Base-by-base conservation (phyloP, 2,329 filamentous ascomycete species). In the Sporothrix globosa region DNA sequence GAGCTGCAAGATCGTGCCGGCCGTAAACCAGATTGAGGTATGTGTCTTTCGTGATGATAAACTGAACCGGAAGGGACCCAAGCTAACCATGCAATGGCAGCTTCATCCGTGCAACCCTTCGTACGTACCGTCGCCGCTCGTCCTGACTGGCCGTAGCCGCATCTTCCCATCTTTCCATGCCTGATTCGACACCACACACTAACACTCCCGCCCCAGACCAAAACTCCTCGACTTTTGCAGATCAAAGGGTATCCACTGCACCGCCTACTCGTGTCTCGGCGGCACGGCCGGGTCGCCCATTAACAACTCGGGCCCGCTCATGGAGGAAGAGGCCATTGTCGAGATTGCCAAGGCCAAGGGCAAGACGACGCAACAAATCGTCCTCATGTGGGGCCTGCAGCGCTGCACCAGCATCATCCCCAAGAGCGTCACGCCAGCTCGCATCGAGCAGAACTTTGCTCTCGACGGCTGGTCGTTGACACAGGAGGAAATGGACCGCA, bases 11-110 rank as follows among this genome's bases (percentile, higher is more conserved):
- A 76, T 77, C 53, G 72, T 80, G 24, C 79, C 78, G 50, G 87
- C 87, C 10, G 87, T 87, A 61, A 89, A 90, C 82, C 87, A 90
- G 78, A 82, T 88, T 74, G 87, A 90, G 77, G 82, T 68, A 56
- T 10, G 27, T 39, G 11, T 48, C 39, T 44, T 19, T 48, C 60
- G 6, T 30, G n/a, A 27, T 13, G 24, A 13, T 21, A 9, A 1
- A 14, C 1, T 7, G 53, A 13, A 2, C 11, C 21, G 5, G 17
- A 11, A 2, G 9, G 10, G 10, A 9, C 13, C 13, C 5, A 58
- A 13, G n/a, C 58, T 61, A 27, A 61, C 39, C 50, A 21, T 21
- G 27, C 27, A 30, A 30, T 56, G 10, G 14, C n/a, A 68, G 21
- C 56, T 68, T n/a, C 65, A 60, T 21, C 48, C 70, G 3, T 34